phyloP scores from a whole-genome alignment of 2,329 filamentous ascomycete species.

The Penicillium sp. region DNA sequence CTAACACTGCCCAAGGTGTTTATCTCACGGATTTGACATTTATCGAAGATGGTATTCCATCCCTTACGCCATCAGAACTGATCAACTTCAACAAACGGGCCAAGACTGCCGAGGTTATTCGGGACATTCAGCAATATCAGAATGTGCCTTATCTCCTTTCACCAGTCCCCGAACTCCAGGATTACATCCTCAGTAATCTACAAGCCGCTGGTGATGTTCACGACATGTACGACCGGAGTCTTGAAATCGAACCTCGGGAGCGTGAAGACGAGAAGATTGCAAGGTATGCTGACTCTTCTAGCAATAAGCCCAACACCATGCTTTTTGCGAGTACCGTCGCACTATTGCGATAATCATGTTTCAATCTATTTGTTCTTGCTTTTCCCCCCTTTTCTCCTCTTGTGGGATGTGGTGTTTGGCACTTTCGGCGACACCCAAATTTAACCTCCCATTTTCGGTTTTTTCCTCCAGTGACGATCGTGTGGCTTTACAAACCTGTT shows the following conservation, averaged over 20 bases:
- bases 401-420: slow-evolving; percentile 16
- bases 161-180: slow-evolving; percentile 86
- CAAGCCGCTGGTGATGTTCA: slow-evolving; percentile 92
- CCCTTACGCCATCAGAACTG: slow-evolving; percentile 90
- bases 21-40: slow-evolving; percentile 97
- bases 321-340: slow-evolving; percentile 36
- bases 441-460: slow-evolving; percentile 20
- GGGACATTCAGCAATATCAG: slow-evolving; percentile 98
- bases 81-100: slow-evolving; percentile 99
- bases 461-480: slow-evolving; percentile 7
- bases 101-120: slow-evolving; percentile 97
- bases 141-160: slow-evolving; percentile 94
- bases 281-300: slow-evolving; percentile 63
- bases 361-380: slow-evolving; percentile 10
- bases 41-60: slow-evolving; percentile 97
- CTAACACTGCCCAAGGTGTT: slow-evolving; percentile 62
- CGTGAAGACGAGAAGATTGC: slow-evolving; percentile 99
- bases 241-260: slow-evolving; percentile 90
- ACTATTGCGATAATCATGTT: slow-evolving; percentile 31
- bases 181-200: slow-evolving; percentile 97
- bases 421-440: slow-evolving; percentile 34
- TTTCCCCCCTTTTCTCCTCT: slow-evolving; percentile 7
- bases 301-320: slow-evolving; percentile 34
- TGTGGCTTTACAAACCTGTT: slow-evolving; percentile 13
- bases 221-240: slow-evolving; percentile 98